These are phyloP conservation scores for Mucor racemosus DNA, from an alignment of 371 early-diverging fungal species.

Conservation along the genomic window DNA sequence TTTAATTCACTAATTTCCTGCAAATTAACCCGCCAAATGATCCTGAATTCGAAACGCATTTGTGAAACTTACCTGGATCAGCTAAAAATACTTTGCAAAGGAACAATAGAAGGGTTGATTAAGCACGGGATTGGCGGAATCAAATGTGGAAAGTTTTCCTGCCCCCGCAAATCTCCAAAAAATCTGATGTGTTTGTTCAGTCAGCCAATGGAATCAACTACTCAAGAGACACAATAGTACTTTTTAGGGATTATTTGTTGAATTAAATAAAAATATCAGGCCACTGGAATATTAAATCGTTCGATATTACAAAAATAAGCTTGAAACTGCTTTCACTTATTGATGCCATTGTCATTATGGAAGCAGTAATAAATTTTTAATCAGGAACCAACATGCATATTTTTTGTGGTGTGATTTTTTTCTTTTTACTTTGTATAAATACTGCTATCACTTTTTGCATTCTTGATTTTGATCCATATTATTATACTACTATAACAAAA, in stretches of 20 bases:
- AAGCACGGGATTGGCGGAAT: too few species aligned
- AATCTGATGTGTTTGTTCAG: too few species aligned
- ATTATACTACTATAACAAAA: background rate
- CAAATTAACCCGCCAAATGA: too few species aligned
- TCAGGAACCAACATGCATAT: constrained; percentile 1
- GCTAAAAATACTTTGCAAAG: too few species aligned
- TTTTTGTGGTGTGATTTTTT: constrained; percentile 9
- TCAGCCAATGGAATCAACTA: background rate
- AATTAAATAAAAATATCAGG: background rate
- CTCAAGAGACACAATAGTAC: background rate
- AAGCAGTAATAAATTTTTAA: background rate
- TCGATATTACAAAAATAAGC: constrained; percentile 1
- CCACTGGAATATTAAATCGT: constrained; percentile 4
- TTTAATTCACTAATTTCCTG: too few species aligned
- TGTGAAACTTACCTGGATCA: too few species aligned
- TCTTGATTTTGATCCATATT: background rate
- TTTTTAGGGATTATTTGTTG: background rate
- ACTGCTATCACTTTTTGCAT: background rate
- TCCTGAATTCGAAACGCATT: too few species aligned
- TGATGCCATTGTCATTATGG: background rate
- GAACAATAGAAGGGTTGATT: too few species aligned
- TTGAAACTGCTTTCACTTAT: background rate
- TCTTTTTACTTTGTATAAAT: background rate
- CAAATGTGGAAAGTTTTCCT: too few species aligned
- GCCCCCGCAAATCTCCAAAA: too few species aligned